Evolutionary conservation across 192 early-diverging fungal genomes (phyloP), one percentile per base, ranked within the genome.

Genomic region (Gaertneriomyces semiglobifer): DNA sequence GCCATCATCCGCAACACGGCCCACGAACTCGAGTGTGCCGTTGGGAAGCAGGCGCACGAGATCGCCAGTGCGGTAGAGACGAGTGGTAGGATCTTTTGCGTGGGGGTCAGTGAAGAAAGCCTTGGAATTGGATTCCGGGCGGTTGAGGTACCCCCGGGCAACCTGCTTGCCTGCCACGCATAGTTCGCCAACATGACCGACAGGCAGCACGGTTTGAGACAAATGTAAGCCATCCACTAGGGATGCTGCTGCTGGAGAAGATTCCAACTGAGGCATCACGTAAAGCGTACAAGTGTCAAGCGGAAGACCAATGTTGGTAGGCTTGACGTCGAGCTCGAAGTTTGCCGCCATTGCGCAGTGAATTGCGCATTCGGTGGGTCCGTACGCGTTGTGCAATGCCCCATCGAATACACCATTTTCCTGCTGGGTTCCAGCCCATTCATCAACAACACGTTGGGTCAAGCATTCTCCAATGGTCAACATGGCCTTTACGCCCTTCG

Each of bases 61-160:
- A 44, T 77, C 75, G 5, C 73, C 68, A 1, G 75, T 65, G 57
- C 57, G 8, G 46, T 77, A 77, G 40, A 75, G 18, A 8, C 61
- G 25, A 4, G 33, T 58, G 19, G 58, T 42, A 11, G 40, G 60
- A 33, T 47, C 44, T 18, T 70, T 63, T 33, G 25, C 25, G 25
- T 33, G 25, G 6, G 68, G 80, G 40, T 71, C 53, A 12, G 14
- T 46, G 45, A 79, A 44, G 38, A 79, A 82, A 40, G 58, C 60
- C 41, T 60, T 43, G 14, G 20, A 45, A 16, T 67, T 83, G 14
- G 78, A 52, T 43, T 77, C 77, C 12, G 60, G 60, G n/a, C 74
- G 60, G 53, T 79, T 80, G 4, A 82, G 18, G 59, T 82, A 82
- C 12, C 80, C 80, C 6, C 43, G 38, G 6, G 62, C 56, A 20